Percentiles rank a stretch among this genome's conserved stretches.
phyloP scores from a whole-genome alignment of 192 early-diverging fungal species.

The Thamnidium elegans region DNA sequence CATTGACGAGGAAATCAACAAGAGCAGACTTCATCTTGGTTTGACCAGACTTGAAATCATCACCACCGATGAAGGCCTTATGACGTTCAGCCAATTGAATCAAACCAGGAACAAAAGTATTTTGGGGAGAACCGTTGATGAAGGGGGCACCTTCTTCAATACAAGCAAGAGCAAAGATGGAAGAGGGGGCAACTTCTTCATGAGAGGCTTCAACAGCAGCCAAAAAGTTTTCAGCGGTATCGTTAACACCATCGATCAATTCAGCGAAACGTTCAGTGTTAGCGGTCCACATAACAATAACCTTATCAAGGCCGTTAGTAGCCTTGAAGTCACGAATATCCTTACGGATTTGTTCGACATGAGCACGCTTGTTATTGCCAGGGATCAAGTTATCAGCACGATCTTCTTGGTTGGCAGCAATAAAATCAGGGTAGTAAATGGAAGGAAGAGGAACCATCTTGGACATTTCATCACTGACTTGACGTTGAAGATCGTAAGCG shows the following conservation, averaged over 20 bases:
- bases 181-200: conserved; percentile 90
- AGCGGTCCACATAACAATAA: conserved; percentile 98
- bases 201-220: conserved; percentile 79
- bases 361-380: conserved; percentile 83
- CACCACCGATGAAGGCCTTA: conserved; percentile 91
- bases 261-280: conserved; percentile 95
- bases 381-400: conserved; percentile 91
- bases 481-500: conserved; percentile 94
- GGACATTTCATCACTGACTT: conserved; percentile 79
- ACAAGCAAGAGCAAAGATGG: conserved; percentile 94
- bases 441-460: conserved; percentile 86
- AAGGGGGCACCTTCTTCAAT: conserved; percentile 95
- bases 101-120: conserved; percentile 97
- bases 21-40: conserved; percentile 99
- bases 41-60: conserved; percentile 99
- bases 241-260: conserved; percentile 90
- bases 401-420: conserved; percentile 97
- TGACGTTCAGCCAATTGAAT: conserved; percentile 88
- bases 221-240: conserved; percentile 92
- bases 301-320: conserved; percentile 82
- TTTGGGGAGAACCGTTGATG: conserved; percentile 99
- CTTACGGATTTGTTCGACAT: conserved; percentile 89
- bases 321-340: conserved; percentile 97
- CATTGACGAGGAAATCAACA: conserved; percentile 97
- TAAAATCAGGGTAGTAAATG: conserved; percentile 99